Percentiles rank a stretch among this genome's conserved stretches.
These are phyloP conservation scores for Cardiosporidium cionae DNA, from an alignment of 169 alveolate species.

Conservation along the genomic window DNA sequence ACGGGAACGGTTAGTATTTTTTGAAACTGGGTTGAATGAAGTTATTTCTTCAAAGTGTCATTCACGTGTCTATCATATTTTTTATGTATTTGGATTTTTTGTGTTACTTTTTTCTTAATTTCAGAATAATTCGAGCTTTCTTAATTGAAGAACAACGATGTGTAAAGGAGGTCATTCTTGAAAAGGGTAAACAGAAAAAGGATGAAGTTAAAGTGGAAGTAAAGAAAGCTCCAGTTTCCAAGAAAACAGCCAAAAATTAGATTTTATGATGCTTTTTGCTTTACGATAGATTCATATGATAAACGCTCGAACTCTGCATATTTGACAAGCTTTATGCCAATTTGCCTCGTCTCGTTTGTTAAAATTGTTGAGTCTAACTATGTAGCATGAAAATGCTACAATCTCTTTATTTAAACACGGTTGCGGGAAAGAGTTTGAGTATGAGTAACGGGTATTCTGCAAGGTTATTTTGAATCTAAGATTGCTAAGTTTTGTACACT, in stretches of 20 bases:
- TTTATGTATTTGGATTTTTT: constrained; percentile 9
- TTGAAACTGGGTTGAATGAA: background rate
- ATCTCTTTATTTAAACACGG: too few species aligned
- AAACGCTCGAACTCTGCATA: too few species aligned
- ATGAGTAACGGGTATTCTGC: too few species aligned
- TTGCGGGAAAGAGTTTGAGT: too few species aligned
- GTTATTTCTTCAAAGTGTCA: background rate
- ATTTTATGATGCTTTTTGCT: too few species aligned
- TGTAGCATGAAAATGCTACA: too few species aligned
- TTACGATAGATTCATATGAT: too few species aligned
- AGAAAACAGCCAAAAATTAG: background rate
- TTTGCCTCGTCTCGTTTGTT: too few species aligned
- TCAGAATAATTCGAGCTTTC: constrained; percentile 80
- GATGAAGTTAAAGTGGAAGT: constrained; percentile 45
- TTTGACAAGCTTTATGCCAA: too few species aligned
- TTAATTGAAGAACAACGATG: constrained; percentile 79
- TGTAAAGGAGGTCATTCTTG: constrained; percentile 64
- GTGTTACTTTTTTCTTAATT: constrained; percentile 70
- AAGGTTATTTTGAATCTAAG: too few species aligned
- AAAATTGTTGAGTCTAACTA: too few species aligned
- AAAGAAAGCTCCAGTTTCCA: constrained; percentile 24
- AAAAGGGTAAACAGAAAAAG: constrained; percentile 54
- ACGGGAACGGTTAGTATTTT: constrained; percentile 30
- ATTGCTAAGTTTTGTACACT: too few species aligned
- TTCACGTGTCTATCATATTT: background rate